Percentiles rank a stretch among this genome's conserved stretches.
phyloP scores from a whole-genome alignment of 164 flowering plant genomes.

The Stephania japonica region DNA sequence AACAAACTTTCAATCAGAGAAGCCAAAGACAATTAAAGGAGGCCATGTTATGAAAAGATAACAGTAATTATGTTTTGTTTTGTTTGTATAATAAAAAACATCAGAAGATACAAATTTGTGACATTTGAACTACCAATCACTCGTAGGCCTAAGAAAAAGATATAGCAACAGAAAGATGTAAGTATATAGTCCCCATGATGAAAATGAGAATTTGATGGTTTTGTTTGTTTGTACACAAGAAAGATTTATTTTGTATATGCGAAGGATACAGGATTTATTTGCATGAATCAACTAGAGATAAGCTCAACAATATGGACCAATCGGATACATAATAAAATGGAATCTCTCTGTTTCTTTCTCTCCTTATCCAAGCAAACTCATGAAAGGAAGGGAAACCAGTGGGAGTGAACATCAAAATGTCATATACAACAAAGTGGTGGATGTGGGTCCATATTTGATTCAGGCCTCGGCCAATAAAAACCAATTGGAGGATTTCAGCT shows the following conservation, averaged over 20 bases:
- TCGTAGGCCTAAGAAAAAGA: background rate
- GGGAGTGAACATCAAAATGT: background rate
- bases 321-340: background rate
- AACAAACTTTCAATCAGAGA: background rate
- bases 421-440: background rate
- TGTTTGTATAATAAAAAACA: no score
- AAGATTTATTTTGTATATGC: slow-evolving; percentile 20
- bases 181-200: background rate
- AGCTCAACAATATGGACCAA: slow-evolving; percentile 15
- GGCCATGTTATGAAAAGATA: background rate
- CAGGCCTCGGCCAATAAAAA: background rate
- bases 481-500: background rate
- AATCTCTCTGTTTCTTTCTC: background rate
- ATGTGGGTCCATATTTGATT: background rate
- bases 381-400: background rate
- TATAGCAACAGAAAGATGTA: slow-evolving; percentile 10
- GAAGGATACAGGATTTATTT: slow-evolving; percentile 24
- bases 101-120: slow-evolving; percentile 7
- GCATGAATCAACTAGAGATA: slow-evolving; percentile 32
- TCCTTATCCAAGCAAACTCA: no score
- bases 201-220: slow-evolving; percentile 4
- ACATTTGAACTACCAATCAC: slow-evolving; percentile 3
- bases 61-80: background rate
- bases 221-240: slow-evolving; percentile 25
- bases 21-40: background rate